Evolutionary conservation across 139 green algal species (phyloP), one percentile per base, ranked within the genome.

Genomic region (Micractinium conductrix): DNA sequence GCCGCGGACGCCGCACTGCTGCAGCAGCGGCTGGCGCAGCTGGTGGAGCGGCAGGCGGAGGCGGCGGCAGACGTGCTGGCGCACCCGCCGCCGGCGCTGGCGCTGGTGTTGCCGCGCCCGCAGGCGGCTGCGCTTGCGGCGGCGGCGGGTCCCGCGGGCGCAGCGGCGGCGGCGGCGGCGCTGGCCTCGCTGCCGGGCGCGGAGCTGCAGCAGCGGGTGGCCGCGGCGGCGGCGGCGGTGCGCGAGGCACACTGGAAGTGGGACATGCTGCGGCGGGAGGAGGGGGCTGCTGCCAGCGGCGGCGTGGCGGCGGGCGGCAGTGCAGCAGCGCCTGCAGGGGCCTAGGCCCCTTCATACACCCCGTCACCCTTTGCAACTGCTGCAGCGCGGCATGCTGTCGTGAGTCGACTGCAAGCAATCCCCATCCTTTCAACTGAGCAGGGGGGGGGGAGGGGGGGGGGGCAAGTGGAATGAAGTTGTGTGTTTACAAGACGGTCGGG

Each of bases 1-100:
- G 85, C 87, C n/a, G 45, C 50, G 0, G 95, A 97, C 70, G 95
- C 93, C 0, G 53, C 60, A 0, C 81, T 87, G 60, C 85, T 98
- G 80, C 95, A 98, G 88, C 84, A 88, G 55, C 79, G 78, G 22
- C 74, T 97, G 78, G 87, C 78, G 2, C 73, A 60, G 16, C 82
- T 94, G 17, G 50, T 93, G 6, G 43, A 79, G 43, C 73, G 62
- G 30, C 86, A 92, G 28, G 40, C 78, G 40, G 81, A 70, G 5
- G 92, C 89, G 2, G 84, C 69, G 12, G 80, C 85, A 19, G 87
- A 93, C 50, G 71, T 94, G 1, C 43, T 73, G 26, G 65, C 74
- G 28, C 81, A 93, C 68, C 89, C 91, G 35, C 80, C 90, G 0
- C 87, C 74, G 30, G 78, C 73, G 68, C 35, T 79, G 79, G 71